Percentiles rank a stretch among this genome's conserved stretches.
Evolutionary conservation across 2,329 filamentous ascomycete genomes (phyloP).

Genomic region (Colletotrichum lindemuthianum): DNA sequence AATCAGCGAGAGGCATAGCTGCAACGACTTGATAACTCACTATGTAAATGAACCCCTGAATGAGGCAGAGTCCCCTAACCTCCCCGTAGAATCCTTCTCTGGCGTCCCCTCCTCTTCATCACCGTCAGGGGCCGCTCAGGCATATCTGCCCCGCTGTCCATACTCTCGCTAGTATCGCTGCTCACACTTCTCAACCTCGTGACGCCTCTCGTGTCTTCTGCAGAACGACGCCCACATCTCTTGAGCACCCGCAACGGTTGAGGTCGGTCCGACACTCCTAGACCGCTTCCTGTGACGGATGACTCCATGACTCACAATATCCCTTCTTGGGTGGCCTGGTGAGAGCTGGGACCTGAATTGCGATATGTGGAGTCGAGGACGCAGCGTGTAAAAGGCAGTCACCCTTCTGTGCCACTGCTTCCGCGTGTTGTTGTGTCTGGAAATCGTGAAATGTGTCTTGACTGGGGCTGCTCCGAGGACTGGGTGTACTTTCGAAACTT

Average conservation of each 20-base stretch:
- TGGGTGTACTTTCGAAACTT: conserved; percentile 14
- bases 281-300: conserved; percentile 39
- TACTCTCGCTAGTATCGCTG: conserved; percentile 40
- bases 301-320: conserved; percentile 45
- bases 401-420: too few relatives aligned
- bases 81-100: not conserved
- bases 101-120: conserved; percentile 46
- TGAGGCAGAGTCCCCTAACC: too few relatives aligned
- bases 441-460: too few relatives aligned
- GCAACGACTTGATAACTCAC: too few relatives aligned
- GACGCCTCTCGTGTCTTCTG: conserved; percentile 13
- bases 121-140: conserved; percentile 45
- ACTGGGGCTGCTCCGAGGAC: too few relatives aligned
- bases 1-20: too few relatives aligned
- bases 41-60: too few relatives aligned
- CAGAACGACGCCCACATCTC: conserved; percentile 38
- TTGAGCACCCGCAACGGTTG: conserved; percentile 63
- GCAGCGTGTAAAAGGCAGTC: too few relatives aligned
- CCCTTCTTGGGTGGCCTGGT: conserved; percentile 36
- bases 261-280: conserved; percentile 45
- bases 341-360: too few relatives aligned
- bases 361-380: too few relatives aligned
- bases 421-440: too few relatives aligned
- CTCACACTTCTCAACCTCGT: conserved; percentile 39
- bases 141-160: conserved; percentile 40